A percentile compares a stretch with the other conserved stretches of the same genome.
phyloP scores from a whole-genome alignment of 2,329 filamentous ascomycete species.

The Dothistroma pini region DNA sequence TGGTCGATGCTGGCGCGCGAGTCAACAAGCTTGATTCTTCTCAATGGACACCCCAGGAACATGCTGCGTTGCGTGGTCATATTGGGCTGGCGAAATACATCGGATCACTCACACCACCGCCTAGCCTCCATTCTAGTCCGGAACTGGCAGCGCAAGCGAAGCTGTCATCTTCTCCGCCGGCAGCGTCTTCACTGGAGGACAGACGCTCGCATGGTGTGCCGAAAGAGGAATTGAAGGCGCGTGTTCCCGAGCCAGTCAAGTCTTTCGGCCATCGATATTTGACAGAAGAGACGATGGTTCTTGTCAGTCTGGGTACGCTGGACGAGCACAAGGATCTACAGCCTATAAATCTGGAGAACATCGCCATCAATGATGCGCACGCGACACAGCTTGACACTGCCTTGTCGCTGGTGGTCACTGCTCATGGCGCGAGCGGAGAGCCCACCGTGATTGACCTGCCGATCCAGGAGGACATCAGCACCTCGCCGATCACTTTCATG shows the following conservation, averaged over 20 bases:
- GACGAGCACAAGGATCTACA: conserved; percentile 76
- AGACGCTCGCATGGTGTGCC: conserved; percentile 39
- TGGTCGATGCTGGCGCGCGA: conserved; percentile 75
- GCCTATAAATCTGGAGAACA: conserved; percentile 81
- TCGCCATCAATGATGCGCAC: conserved; percentile 83
- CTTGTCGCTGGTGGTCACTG: conserved; percentile 84
- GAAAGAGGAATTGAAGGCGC: conserved; percentile 36
- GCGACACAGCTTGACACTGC: conserved; percentile 92
- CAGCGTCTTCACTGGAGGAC: conserved; percentile 54
- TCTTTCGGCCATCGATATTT: conserved; percentile 95
- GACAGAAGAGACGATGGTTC: conserved; percentile 79
- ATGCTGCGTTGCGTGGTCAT: conserved; percentile 86
- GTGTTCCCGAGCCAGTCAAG: conserved; percentile 73
- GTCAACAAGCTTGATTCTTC: conserved; percentile 73
- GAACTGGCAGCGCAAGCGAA: conserved; percentile 25
- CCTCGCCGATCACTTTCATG: conserved; percentile 88
- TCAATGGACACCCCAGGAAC: conserved; percentile 91
- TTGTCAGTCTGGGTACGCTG: conserved; percentile 93
- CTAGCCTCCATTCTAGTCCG: conserved; percentile 31
- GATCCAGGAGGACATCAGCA: conserved; percentile 88
- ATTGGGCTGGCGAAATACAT: conserved; percentile 73
- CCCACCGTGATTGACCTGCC: conserved; percentile 87
- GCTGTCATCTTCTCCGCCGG: conserved; percentile 25
- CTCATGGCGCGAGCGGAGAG: conserved; percentile 79
- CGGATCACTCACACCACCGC: conserved; percentile 50